Base-by-base conservation (phyloP, 1,284 basidiomycete species). In the Leccinum angustisporum region DNA sequence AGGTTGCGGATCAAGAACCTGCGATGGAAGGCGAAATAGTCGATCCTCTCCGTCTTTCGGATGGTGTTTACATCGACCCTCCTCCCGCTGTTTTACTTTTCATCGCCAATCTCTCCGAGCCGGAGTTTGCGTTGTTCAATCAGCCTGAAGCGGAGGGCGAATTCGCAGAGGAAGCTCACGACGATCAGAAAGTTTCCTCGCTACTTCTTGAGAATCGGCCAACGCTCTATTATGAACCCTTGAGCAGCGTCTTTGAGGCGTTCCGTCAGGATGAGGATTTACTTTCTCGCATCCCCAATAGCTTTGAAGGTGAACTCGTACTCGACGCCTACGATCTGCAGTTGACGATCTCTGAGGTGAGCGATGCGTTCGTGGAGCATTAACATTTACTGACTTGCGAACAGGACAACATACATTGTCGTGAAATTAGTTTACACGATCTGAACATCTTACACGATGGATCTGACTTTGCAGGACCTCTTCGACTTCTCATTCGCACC, bases 381-480 rank as follows among this genome's bases (percentile, higher is more conserved):
- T 52, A 30, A 16, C 3, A 14, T 46, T 13, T 61, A 2, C 60
- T 69, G 7, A 71, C 21, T 38, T 11, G 53, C 59, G 56, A 57
- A n/a, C 62, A 92, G 90, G 90, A 92, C 70, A 90, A 91, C 68
- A 76, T 86, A n/a, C 84, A 87, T 71, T 80, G 85, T 10, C 85
- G 85, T 57, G 87, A 90, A 76, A 79, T 89, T 60, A 86, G 85
- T 56, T 74, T 92, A 58, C 88, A 92, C 70, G 89, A 92, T 66
- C 77, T 92, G 59, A 86, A 87, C 69, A 76, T 86, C 40, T 75
- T 92, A 46, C 89, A 91, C 70, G 86, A 90, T 66, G 86, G 83
- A 59, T 81, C 84, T 70, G 83, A 83, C 66, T 70, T 88, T 59
- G 65, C 75, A 64, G 90, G 90, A 21, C 86, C 87, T 14, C 79